phyloP scores from a whole-genome alignment of 192 early-diverging fungal genomes.

The Diversispora epigaea region DNA sequence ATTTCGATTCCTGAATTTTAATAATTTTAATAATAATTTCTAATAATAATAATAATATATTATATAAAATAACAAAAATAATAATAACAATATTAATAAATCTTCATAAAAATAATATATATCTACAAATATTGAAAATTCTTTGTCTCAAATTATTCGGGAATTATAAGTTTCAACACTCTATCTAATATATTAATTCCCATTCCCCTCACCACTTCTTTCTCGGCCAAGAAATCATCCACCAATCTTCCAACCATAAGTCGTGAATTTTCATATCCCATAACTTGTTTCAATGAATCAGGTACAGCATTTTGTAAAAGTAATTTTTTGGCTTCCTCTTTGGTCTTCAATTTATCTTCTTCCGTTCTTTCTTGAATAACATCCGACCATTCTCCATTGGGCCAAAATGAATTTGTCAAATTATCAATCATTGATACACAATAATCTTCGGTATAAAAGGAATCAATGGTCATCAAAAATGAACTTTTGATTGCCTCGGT shows the following conservation, averaged over 20 bases:
- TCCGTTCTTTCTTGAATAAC: not conserved
- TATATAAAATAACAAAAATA: no score
- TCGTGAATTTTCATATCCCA: slow-evolving; percentile 25
- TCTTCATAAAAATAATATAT: not conserved
- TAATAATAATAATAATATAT: no score
- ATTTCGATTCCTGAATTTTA: no score
- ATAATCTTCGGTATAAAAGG: slow-evolving; percentile 9
- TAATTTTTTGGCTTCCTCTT: slow-evolving; percentile 20
- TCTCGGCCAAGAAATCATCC: slow-evolving; percentile 23
- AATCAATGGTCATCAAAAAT: slow-evolving; percentile 5
- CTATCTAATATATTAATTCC: slow-evolving; percentile 19
- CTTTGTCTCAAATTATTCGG: not conserved
- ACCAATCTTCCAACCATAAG: slow-evolving; percentile 19
- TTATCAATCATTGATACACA: not conserved
- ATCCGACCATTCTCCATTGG: slow-evolving; percentile 16
- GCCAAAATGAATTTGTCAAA: slow-evolving; percentile 25
- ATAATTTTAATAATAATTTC: no score
- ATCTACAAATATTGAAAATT: not conserved
- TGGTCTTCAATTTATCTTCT: slow-evolving; percentile 27
- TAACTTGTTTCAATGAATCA: slow-evolving; percentile 19
- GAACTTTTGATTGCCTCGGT: slow-evolving; percentile 3
- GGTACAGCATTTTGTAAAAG: slow-evolving; percentile 22
- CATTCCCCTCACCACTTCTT: slow-evolving; percentile 25
- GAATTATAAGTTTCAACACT: slow-evolving; percentile 12
- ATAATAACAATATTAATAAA: not conserved